Evolutionary conservation across 1,284 basidiomycete species (phyloP), one percentile per base, ranked within the genome.

Genomic region (Sporisorium reilianum): DNA sequence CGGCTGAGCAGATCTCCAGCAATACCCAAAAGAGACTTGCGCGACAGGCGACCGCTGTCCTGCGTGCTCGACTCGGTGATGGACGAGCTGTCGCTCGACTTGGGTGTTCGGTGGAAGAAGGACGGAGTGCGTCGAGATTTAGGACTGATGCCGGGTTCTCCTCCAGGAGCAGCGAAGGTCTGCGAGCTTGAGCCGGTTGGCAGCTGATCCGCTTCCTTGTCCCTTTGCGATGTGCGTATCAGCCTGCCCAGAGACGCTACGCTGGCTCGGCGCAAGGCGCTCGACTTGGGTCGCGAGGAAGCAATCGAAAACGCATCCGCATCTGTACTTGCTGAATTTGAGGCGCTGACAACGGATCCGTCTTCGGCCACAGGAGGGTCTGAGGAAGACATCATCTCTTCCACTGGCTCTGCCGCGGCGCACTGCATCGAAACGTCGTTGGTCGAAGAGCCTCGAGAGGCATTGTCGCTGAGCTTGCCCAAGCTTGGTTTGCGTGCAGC

Each of bases 1-100:
- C 74, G 64, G 32, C 45, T 68, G 25, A 76, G 61, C 25, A 76
- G 50, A 20, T 69, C 69, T 23, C 74, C 75, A 12, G 75, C 75
- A 5, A 80, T 51, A 30, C 78, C 79, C 28, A 81, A 14, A 14
- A 81, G 65, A 14, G 79, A 81, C 67, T 79, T 81, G 55, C 79
- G 73, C n/a, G 77, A 79, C 12, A 68, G 52, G 22, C 78, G 71
- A 10, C 78, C 78, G 25, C 64, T 67, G 22, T 69, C 61, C 16
- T 68, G 61, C 25, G 62, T 52, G 44, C 38, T 58, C 0, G 32
- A 28, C 10, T 78, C 67, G 11, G 44, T 14, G 6, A 59, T 38
- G 26, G 60, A 28, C 2, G 53, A 45, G 20, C 60, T 55, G 38
- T 71, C 75, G 51, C 54, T 76, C 6, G 72, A 74, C 40, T 67